Evolutionary conservation across 768 basidiomycete species (phyloP).

Genomic region (Serendipita indica): DNA sequence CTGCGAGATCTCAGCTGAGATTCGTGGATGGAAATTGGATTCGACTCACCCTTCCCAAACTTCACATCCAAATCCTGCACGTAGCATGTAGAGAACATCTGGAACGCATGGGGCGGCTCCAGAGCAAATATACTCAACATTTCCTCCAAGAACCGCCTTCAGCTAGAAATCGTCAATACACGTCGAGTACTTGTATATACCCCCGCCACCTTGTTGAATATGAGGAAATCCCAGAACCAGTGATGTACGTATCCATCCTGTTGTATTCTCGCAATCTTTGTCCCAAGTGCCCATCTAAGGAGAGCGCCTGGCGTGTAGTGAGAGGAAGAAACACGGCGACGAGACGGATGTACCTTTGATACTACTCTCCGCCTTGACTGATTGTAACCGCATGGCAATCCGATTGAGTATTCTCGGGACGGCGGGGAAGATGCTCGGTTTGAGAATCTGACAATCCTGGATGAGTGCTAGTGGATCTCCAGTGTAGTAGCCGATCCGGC

Average conservation of each 20-base stretch:
- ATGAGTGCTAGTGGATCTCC: conserved; percentile 81
- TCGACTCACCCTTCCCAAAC: conserved; percentile 53
- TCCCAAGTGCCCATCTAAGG: conserved; percentile 64
- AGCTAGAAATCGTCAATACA: neutral
- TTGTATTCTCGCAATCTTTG: conserved; percentile 57
- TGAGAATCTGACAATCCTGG: conserved; percentile 74
- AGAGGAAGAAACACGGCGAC: conserved; percentile 9
- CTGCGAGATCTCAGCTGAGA: conserved; percentile 21
- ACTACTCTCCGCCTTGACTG: conserved; percentile 53
- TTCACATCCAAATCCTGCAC: conserved; percentile 61
- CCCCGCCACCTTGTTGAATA: conserved; percentile 70
- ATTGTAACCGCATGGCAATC: conserved; percentile 28
- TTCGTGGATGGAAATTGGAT: neutral
- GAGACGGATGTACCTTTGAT: conserved; percentile 14
- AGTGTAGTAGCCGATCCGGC: conserved; percentile 67
- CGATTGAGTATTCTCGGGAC: conserved; percentile 83
- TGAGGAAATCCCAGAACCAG: conserved; percentile 72
- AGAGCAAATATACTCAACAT: conserved; percentile 45
- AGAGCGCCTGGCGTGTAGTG: conserved; percentile 48
- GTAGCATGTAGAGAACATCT: conserved; percentile 83
- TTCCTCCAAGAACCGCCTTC: conserved; percentile 66
- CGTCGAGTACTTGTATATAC: conserved; percentile 2
- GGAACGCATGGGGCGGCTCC: conserved; percentile 83
- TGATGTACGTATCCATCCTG: conserved; percentile 62
- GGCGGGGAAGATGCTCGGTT: conserved; percentile 69